Evolutionary conservation across 441 rosid species (phyloP).

Genomic region (Flueggea neowawraea): DNA sequence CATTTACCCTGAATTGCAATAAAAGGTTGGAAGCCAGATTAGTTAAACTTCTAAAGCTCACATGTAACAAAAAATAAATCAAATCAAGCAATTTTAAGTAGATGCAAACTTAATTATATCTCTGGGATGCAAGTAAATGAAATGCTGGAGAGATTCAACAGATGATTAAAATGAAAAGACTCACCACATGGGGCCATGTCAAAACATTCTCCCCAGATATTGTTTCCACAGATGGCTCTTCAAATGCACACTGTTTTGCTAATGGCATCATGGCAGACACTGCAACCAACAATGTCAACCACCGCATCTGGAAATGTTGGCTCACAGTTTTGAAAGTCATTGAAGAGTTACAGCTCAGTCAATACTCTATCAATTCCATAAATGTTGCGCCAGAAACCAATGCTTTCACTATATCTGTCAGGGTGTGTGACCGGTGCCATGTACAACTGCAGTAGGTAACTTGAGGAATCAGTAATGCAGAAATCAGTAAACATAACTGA

Average conservation of each 20-base stretch:
- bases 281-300: constrained; percentile 32
- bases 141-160: not conserved
- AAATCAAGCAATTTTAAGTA: too few relatives aligned
- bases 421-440: constrained; percentile 95
- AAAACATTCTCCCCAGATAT: constrained; percentile 82
- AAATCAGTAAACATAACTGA: not conserved
- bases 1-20: too few relatives aligned
- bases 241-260: constrained; percentile 96
- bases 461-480: constrained; percentile 21
- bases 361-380: constrained; percentile 97
- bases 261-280: constrained; percentile 98
- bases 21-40: too few relatives aligned
- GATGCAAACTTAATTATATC: too few relatives aligned
- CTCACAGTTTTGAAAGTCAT: too few relatives aligned
- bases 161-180: constrained; percentile 18
- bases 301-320: too few relatives aligned
- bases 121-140: too few relatives aligned
- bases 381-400: constrained; percentile 97
- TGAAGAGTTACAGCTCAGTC: too few relatives aligned
- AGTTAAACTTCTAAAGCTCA: too few relatives aligned
- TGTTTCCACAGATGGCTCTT: constrained; percentile 95
- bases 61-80: too few relatives aligned
- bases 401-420: constrained; percentile 86
- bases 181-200: constrained; percentile 99
- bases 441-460: constrained; percentile 63